phyloP scores from a whole-genome alignment of 768 basidiomycete species.

The Antrodiella citrinella region DNA sequence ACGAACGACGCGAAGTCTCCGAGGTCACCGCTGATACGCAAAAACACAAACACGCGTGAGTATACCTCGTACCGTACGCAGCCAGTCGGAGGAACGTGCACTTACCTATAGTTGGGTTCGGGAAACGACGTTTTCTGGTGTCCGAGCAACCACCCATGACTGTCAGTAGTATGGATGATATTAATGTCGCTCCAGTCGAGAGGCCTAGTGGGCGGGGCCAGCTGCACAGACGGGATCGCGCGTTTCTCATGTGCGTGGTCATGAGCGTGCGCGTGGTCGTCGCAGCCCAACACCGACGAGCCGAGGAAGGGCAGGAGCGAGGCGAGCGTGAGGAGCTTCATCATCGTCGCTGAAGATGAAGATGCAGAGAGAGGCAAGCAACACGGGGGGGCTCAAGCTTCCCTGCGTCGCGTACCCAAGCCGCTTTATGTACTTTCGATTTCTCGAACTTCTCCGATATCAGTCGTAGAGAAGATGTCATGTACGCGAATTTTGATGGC shows the following conservation, averaged over 20 bases:
- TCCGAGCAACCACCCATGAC: constrained; percentile 75
- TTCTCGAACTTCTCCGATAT: background rate
- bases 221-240: constrained; percentile 30
- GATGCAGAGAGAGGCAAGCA: background rate
- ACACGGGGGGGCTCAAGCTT: background rate
- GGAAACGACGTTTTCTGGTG: constrained; percentile 70
- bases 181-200: constrained; percentile 89
- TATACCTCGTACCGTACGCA: no score
- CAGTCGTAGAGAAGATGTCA: background rate
- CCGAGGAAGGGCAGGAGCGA: constrained; percentile 8
- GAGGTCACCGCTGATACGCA: constrained; percentile 39
- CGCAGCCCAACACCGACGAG: constrained; percentile 16
- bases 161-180: constrained; percentile 81
- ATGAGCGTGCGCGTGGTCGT: constrained; percentile 22
- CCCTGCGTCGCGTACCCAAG: background rate
- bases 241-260: constrained; percentile 26
- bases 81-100: no score
- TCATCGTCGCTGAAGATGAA: background rate
- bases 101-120: constrained; percentile 67
- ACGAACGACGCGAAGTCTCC: constrained; percentile 91
- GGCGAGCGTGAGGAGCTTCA: constrained; percentile 8
- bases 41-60: background rate
- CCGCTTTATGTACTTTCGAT: background rate
- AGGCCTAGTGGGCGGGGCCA: constrained; percentile 53
- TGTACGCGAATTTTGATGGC: background rate